Evolutionary conservation across 2,329 filamentous ascomycete genomes (phyloP), one percentile per base, ranked within the genome.

Genomic region (Clarireedia hainanense): DNA sequence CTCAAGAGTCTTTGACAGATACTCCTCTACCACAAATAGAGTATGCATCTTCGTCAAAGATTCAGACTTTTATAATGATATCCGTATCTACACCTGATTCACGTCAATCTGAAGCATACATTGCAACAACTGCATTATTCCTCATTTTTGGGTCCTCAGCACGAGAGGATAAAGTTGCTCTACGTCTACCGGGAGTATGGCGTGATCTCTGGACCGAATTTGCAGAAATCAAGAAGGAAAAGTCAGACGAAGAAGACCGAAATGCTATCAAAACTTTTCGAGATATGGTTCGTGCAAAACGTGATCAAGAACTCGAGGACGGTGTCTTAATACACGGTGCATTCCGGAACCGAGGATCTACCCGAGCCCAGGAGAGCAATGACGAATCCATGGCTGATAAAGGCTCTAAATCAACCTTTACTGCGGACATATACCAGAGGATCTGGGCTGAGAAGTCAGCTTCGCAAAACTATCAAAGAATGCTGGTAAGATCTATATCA

Each of bases 171-270:
- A 97, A 95, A 69, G 81, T 89, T 2, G 86, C 86, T 57, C 70
- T 95, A 60, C 81, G 88, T 50, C 75, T 99, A 15, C 89, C 91
- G 4, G 77, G 85, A 0, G 78, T 81, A 2, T 99, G 90, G 88
- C 84, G 89, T 68, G 88, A 95, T 61, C 74, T 96, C 1, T 96
- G 91, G 84, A 78, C 80, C 9, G 91, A 97, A 67, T 80, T 96
- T 57, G 76, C 84, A 0, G 82, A 85, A 50, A 72, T 78, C 20
- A 88, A 85, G 65, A 92, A 90, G 69, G 80, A 79, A 45, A 77
- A 86, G 52, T 73, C 82, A 4, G 88, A 95, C 67, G 76, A 84
- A 24, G 72, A 76, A 34, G 91, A 96, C 66, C 85, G 90, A 58
- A 73, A 76, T 5, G 77, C 78, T 0, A 75, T 96, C 43, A 85